These are phyloP conservation scores for Geoglossum glabrum DNA, from an alignment of 495 filamentous ascomycete genomes.

Conservation along the genomic window DNA sequence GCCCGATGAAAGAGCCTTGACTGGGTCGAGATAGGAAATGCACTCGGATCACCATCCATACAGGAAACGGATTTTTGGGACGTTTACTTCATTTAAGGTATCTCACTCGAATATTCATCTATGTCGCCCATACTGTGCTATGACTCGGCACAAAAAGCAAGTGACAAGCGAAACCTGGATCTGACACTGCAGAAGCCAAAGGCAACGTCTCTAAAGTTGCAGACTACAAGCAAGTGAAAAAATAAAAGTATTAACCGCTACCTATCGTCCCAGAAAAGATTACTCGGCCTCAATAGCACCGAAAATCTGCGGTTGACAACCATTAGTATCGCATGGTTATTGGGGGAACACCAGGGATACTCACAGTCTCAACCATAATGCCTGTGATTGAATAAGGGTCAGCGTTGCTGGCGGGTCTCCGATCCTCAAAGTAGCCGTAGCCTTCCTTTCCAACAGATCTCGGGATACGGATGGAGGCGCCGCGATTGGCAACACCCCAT, in stretches of 20 bases:
- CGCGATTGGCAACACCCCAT: conserved; percentile 91
- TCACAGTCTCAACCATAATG: conserved; percentile 64
- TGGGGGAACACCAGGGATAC: background rate
- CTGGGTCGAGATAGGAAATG: background rate
- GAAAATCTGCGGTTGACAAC: background rate
- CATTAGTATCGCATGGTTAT: background rate
- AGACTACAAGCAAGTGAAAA: background rate
- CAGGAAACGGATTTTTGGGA: background rate
- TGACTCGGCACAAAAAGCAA: background rate
- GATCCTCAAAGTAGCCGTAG: conserved; percentile 97
- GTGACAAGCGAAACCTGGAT: background rate
- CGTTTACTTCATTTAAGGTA: background rate
- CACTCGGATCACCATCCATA: background rate
- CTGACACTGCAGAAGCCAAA: background rate
- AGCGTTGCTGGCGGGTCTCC: conserved; percentile 83
- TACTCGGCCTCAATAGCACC: background rate
- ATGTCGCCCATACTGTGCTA: background rate
- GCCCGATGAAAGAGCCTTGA: too few species aligned
- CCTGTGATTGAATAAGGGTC: conserved; percentile 94
- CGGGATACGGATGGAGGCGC: conserved; percentile 83
- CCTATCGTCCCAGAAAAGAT: background rate
- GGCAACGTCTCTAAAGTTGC: background rate
- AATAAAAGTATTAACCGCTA: background rate
- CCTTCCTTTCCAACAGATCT: conserved; percentile 76
- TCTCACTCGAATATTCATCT: background rate